Base-by-base conservation (phyloP, 176 grass and related monocot genomes). In the Zea luxurians region DNA sequence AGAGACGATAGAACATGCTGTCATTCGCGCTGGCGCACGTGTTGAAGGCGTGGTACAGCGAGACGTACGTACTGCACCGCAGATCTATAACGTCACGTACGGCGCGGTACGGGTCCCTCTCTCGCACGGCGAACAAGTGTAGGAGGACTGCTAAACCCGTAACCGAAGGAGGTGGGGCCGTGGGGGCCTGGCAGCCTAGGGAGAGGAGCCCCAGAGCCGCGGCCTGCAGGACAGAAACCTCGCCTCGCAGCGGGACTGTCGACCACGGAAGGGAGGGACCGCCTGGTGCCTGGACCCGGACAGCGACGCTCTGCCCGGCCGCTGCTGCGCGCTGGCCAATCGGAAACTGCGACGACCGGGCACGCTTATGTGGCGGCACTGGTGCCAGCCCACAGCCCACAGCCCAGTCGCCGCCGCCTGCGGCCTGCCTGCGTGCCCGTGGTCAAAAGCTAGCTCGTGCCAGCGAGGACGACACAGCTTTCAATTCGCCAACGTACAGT, bases 261-360 rank as follows among this genome's bases (percentile, higher is more conserved):
- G 27, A 27, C 27, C 27, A 27, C 27, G 27, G 27, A 27, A 27
- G 27, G 27, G 27, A 10, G 68, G 69, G 70, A 72, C 70, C 48
- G 48, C 46, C 38, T 9, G 41, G 64, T 1, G 7, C 20, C 40
- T 43, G 9, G 16, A 40, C 46, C 76, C 47, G 76, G 61, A 78
- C 61, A 65, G 76, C 76, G 47, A 54, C 17, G 77, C 64, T 3
- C 15, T 43, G 37, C 36, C 45, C 1, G 27, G 27, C 27, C 27
- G 27, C 27, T 27, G 27, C 27, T 47, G 53, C 53, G 53, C 53
- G 2, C 54, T 6, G 11, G 43, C 69, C 80, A 54, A 82, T 82
- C 20, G 70, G 48, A 65, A 74, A 46, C 61, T 57, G 18, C 48
- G 37, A 37, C 35, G 61, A 37, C n/a, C 37, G 57, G 59, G 15